Conservation (phyloP, 495 filamentous ascomycete genomes). For the Aspergillus affinis region DNA sequence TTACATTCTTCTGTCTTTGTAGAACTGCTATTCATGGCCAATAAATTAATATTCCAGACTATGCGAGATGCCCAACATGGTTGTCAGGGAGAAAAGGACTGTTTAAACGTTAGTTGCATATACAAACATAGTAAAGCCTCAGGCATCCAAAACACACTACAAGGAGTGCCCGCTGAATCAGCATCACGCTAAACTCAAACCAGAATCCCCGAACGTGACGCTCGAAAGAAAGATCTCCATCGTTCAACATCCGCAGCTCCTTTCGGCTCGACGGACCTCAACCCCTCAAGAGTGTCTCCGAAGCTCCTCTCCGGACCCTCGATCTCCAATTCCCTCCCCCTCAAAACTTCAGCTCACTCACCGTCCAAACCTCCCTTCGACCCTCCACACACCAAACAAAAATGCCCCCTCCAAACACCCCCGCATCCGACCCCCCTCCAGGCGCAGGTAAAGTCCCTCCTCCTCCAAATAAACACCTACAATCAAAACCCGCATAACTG, state of each 20-base stretch:
- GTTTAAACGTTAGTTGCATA: no score
- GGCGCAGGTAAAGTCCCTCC: slow-evolving; percentile 13
- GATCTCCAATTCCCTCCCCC: neutral
- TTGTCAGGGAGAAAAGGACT: no score
- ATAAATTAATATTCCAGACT: no score
- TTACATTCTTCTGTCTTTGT: no score
- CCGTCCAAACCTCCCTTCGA: neutral
- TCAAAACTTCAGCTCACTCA: no score
- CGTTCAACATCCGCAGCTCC: neutral
- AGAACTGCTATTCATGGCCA: no score
- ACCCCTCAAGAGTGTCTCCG: neutral
- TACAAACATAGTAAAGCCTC: no score
- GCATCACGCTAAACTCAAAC: neutral
- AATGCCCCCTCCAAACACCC: slow-evolving; percentile 22
- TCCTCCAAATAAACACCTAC: neutral
- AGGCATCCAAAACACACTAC: no score
- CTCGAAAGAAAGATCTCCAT: neutral
- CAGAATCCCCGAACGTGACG: neutral
- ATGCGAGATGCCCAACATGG: no score
- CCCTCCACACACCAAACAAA: neutral
- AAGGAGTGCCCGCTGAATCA: neutral
- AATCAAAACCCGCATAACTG: neutral
- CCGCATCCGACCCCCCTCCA: slow-evolving; percentile 22
- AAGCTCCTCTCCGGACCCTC: neutral
- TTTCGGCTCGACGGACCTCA: neutral